A percentile compares a stretch with the other conserved stretches of the same genome.
These are phyloP conservation scores for Bertia moriformis DNA, from an alignment of 2,329 filamentous ascomycete species.

Conservation along the genomic window DNA sequence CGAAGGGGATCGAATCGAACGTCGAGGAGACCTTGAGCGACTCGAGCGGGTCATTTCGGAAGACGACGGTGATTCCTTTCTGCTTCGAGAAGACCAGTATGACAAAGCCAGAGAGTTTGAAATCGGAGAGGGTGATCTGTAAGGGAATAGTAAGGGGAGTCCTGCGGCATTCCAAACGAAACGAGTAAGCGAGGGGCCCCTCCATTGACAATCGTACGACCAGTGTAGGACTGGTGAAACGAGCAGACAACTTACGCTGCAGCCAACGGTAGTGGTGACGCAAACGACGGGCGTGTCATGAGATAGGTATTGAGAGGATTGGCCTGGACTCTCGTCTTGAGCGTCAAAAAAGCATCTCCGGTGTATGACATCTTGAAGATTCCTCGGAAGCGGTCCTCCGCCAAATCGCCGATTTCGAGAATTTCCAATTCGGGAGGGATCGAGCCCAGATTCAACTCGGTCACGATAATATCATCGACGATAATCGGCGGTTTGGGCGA, in stretches of 20 bases:
- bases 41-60: slow-evolving; percentile 53
- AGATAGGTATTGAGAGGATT: slow-evolving; percentile 55
- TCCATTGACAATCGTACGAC: background rate
- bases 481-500: slow-evolving; percentile 57
- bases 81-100: slow-evolving; percentile 57
- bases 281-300: slow-evolving; percentile 44
- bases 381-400: slow-evolving; percentile 51
- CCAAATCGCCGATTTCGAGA: slow-evolving; percentile 52
- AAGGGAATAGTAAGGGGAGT: slow-evolving; percentile 51
- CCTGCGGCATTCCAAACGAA: too few relatives aligned
- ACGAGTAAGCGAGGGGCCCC: slow-evolving; percentile 3
- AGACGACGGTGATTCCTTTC: slow-evolving; percentile 54
- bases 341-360: slow-evolving; percentile 50
- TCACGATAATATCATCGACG: slow-evolving; percentile 57
- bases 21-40: slow-evolving; percentile 55
- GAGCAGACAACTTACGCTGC: slow-evolving; percentile 30
- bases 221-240: too few relatives aligned
- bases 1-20: slow-evolving; percentile 56
- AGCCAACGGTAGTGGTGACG: slow-evolving; percentile 47
- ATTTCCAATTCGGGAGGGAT: slow-evolving; percentile 54
- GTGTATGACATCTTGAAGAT: slow-evolving; percentile 60
- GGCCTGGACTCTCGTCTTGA: slow-evolving; percentile 54
- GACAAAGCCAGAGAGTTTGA: slow-evolving; percentile 51
- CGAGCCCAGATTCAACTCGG: slow-evolving; percentile 50
- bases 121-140: slow-evolving; percentile 53